phyloP scores from a whole-genome alignment of 257 asterid species.

The Fraxinus pennsylvanica region DNA sequence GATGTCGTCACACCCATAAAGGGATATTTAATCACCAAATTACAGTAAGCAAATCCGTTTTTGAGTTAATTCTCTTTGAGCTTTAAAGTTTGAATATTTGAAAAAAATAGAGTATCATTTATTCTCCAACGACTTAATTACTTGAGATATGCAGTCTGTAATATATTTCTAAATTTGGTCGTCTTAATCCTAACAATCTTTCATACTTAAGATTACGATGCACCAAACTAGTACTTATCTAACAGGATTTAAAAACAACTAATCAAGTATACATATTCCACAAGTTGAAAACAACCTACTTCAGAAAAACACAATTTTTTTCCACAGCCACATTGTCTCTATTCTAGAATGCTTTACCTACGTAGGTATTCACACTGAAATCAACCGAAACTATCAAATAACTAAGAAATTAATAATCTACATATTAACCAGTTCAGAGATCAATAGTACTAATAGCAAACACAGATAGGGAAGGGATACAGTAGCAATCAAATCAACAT shows the following conservation, averaged over 20 bases:
- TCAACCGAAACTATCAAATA: not conserved
- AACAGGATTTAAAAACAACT: not conserved
- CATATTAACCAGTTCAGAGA: not conserved
- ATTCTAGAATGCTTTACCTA: not conserved
- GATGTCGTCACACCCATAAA: not conserved
- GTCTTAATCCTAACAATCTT: not conserved
- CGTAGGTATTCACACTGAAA: not conserved
- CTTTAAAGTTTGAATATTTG: not conserved
- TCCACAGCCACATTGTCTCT: not conserved
- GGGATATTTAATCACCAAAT: not conserved
- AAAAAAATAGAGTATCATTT: not conserved
- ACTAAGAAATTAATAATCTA: not conserved
- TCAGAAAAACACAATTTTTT: not conserved
- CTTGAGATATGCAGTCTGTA: not conserved
- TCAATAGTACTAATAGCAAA: not conserved
- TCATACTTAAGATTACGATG: not conserved
- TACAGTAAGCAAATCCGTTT: not conserved
- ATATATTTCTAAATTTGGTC: no score
- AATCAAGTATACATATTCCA: not conserved
- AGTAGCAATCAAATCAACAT: conserved; percentile 82
- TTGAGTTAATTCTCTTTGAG: not conserved
- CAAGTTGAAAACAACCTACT: not conserved
- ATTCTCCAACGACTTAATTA: not conserved
- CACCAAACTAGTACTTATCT: not conserved
- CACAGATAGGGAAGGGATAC: conserved; percentile 50